These are phyloP conservation scores for Rubus parviflorus DNA, from an alignment of 306 rosid species.

Conservation along the genomic window DNA sequence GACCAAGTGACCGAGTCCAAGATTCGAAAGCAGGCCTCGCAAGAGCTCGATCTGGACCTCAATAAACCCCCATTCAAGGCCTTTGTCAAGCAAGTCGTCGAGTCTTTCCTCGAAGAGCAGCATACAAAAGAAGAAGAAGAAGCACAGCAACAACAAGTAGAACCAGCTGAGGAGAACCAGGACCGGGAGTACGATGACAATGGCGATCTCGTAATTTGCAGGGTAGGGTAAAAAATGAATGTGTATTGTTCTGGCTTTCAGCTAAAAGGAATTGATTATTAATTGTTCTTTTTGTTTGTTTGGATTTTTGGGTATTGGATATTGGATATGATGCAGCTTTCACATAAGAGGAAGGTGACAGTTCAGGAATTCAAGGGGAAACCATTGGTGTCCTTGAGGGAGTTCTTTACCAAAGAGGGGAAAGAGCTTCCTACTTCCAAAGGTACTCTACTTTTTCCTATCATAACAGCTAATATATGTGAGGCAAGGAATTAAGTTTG, in stretches of 20 bases:
- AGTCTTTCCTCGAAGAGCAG: conserved; percentile 59
- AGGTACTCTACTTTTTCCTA: conserved; percentile 40
- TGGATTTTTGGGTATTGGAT: not conserved
- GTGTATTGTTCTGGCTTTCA: too few relatives aligned
- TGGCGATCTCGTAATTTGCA: conserved; percentile 80
- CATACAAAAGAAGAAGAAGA: conserved; percentile 21
- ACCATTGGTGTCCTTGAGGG: conserved; percentile 75
- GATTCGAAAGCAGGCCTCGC: conserved; percentile 75
- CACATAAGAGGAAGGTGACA: conserved; percentile 71
- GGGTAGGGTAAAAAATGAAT: conserved; percentile 32
- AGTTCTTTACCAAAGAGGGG: conserved; percentile 65
- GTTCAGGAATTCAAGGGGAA: conserved; percentile 80
- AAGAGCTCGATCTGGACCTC: conserved; percentile 61
- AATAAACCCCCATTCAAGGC: conserved; percentile 58
- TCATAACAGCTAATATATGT: not conserved
- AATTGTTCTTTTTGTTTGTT: not conserved
- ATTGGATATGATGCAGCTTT: conserved; percentile 49
- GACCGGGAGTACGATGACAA: conserved; percentile 60
- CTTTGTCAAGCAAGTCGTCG: conserved; percentile 59
- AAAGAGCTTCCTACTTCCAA: conserved; percentile 81
- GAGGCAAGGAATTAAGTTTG: not conserved
- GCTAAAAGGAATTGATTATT: not conserved
- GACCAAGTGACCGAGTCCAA: conserved; percentile 73
- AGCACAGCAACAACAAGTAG: conserved; percentile 1
- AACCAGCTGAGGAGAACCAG: conserved; percentile 5